Evolutionary conservation across 768 basidiomycete species (phyloP).

Genomic region (Leccinum variicolor): DNA sequence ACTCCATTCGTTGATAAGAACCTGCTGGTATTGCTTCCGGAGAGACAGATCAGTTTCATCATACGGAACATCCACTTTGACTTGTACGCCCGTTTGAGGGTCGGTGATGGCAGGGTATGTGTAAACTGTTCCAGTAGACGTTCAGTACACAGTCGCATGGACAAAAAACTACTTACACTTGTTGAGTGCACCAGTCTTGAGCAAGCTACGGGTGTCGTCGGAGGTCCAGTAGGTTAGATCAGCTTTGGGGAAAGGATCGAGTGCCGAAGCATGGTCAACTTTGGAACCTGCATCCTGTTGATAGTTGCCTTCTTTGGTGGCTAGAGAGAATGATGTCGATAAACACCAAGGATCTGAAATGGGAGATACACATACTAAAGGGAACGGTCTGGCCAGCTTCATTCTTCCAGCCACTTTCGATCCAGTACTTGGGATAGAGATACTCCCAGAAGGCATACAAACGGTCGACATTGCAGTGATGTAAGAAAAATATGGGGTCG

Average conservation of each 20-base stretch:
- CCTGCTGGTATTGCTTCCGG: slow-evolving; percentile 4
- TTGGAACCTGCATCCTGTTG: background rate
- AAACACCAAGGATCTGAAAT: background rate
- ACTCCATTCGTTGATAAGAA: slow-evolving; percentile 5
- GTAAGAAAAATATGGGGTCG: slow-evolving; percentile 20
- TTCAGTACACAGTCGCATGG: background rate
- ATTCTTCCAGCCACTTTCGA: slow-evolving; percentile 11
- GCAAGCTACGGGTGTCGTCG: slow-evolving; percentile 6
- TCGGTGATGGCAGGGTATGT: slow-evolving; percentile 19
- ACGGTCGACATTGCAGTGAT: slow-evolving; percentile 20
- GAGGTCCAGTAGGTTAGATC: slow-evolving; percentile 13
- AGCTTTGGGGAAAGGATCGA: slow-evolving; percentile 13
- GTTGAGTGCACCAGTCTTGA: background rate
- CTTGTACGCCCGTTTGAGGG: background rate
- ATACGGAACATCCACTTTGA: slow-evolving; percentile 16
- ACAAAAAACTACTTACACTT: slow-evolving; percentile 5
- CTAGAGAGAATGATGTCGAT: background rate
- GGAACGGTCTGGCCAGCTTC: background rate
- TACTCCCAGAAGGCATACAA: slow-evolving; percentile 25
- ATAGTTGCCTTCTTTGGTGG: background rate
- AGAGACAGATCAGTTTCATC: background rate
- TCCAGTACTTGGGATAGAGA: slow-evolving; percentile 18
- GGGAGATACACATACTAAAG: slow-evolving; percentile 7
- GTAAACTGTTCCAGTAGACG: slow-evolving; percentile 9
- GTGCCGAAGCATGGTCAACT: slow-evolving; percentile 1